phyloP scores from a whole-genome alignment of 2,329 filamentous ascomycete species.

The Ustilaginoidea virens region DNA sequence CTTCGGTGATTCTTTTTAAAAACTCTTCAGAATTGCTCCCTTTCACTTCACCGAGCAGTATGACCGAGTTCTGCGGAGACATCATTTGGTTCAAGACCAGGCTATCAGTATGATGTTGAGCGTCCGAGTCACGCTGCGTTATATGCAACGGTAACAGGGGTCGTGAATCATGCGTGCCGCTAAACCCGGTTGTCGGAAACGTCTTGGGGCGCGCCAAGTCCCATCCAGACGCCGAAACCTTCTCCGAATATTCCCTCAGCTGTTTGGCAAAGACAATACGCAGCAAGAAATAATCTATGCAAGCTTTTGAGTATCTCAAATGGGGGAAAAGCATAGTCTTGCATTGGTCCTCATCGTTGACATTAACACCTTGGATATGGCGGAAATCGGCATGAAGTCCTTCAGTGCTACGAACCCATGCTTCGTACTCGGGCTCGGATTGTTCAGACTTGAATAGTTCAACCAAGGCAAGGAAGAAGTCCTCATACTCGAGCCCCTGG shows the following conservation, averaged over 20 bases:
- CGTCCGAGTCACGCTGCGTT: constrained; percentile 35
- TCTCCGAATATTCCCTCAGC: constrained; percentile 45
- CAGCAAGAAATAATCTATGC: constrained; percentile 48
- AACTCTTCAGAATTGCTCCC: constrained; percentile 21
- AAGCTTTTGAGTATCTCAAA: constrained; percentile 33
- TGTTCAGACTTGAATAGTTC: constrained; percentile 36
- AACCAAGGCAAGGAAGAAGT: constrained; percentile 31
- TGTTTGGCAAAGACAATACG: constrained; percentile 44
- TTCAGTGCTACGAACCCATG: constrained; percentile 26
- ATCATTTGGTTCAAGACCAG: constrained; percentile 46
- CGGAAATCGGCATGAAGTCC: constrained; percentile 20
- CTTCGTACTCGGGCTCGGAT: constrained; percentile 31
- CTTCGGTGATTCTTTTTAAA: constrained; percentile 22
- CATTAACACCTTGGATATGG: constrained; percentile 36
- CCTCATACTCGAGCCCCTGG: constrained; percentile 32
- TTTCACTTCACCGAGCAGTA: not conserved
- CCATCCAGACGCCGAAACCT: constrained; percentile 53
- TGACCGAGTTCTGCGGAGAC: constrained; percentile 29
- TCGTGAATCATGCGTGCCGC: constrained; percentile 50
- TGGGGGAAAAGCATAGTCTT: constrained; percentile 31
- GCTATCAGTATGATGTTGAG: constrained; percentile 51
- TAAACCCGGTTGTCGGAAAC: constrained; percentile 47
- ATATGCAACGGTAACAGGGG: constrained; percentile 42
- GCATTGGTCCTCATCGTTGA: constrained; percentile 37
- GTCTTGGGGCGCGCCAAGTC: constrained; percentile 36